A percentile compares a stretch with the other conserved stretches of the same genome.
Evolutionary conservation across 2,329 filamentous ascomycete genomes (phyloP).

Genomic region (Achaetomium macrosporum): DNA sequence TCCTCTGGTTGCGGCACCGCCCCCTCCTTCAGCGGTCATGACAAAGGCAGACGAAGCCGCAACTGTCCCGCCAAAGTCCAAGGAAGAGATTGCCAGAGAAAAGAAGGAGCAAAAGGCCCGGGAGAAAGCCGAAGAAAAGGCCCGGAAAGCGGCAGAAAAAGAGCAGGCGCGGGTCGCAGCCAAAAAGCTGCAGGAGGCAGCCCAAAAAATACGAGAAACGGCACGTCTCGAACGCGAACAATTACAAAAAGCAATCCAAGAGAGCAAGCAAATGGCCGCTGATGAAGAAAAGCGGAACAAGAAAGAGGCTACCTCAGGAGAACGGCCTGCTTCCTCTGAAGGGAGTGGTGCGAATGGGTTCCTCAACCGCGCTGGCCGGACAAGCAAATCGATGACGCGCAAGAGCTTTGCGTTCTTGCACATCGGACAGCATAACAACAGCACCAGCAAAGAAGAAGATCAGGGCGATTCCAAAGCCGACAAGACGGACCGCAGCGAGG

Average conservation of each 20-base stretch:
- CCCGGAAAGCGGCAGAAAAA: slow-evolving; percentile 40
- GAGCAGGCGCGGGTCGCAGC: slow-evolving; percentile 33
- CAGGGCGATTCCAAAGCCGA: slow-evolving; percentile 26
- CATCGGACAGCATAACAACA: slow-evolving; percentile 41
- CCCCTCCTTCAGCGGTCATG: slow-evolving; percentile 24
- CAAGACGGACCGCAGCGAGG: slow-evolving; percentile 36
- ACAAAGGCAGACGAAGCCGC: slow-evolving; percentile 23
- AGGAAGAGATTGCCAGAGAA: slow-evolving; percentile 58
- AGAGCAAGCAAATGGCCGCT: slow-evolving; percentile 57
- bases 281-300: slow-evolving; percentile 43
- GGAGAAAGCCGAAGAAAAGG: slow-evolving; percentile 48
- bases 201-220: slow-evolving; percentile 32
- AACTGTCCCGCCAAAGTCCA: slow-evolving; percentile 35
- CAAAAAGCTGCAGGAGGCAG: slow-evolving; percentile 36
- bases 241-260: slow-evolving; percentile 56
- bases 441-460: slow-evolving; percentile 28
- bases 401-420: slow-evolving; percentile 66
- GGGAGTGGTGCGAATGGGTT: slow-evolving; percentile 29
- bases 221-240: slow-evolving; percentile 55
- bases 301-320: slow-evolving; percentile 35
- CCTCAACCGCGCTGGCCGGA: slow-evolving; percentile 62
- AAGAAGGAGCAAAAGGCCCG: slow-evolving; percentile 61
- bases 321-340: slow-evolving; percentile 31
- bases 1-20: slow-evolving; percentile 28
- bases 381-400: slow-evolving; percentile 72